These are phyloP conservation scores for Mycena amicta DNA, from an alignment of 768 basidiomycete genomes.

Conservation along the genomic window DNA sequence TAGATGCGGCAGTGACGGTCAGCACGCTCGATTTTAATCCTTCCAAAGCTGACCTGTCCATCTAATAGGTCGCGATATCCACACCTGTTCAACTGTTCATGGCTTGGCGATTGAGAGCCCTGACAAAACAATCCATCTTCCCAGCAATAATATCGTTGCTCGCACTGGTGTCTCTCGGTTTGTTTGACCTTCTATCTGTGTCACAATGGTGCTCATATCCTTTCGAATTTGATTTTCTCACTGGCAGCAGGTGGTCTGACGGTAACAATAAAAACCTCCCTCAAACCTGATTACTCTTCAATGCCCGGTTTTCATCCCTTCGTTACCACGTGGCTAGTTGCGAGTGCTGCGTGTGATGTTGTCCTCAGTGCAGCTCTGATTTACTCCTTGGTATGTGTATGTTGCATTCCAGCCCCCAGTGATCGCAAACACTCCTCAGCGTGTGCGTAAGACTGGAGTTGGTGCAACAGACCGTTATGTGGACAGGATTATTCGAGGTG, in stretches of 20 bases:
- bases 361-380: slow-evolving; percentile 13
- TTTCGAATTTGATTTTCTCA: background rate
- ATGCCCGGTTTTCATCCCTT: slow-evolving; percentile 6
- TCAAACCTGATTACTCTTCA: slow-evolving; percentile 1
- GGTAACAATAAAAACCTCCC: slow-evolving; percentile 5
- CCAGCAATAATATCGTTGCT: background rate
- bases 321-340: slow-evolving; percentile 14
- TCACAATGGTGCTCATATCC: background rate
- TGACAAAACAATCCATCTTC: background rate
- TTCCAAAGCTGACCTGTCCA: background rate
- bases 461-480: slow-evolving; percentile 12
- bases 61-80: slow-evolving; percentile 19
- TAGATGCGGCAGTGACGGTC: slow-evolving; percentile 13
- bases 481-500: slow-evolving; percentile 17
- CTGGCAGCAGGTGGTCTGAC: slow-evolving; percentile 10
- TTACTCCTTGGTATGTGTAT: slow-evolving; percentile 17
- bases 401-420: background rate
- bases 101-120: slow-evolving; percentile 11
- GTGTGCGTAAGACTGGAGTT: slow-evolving; percentile 8
- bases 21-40: background rate
- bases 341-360: slow-evolving; percentile 17
- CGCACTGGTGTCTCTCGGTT: slow-evolving; percentile 10
- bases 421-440: background rate
- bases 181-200: background rate
- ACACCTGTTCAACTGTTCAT: slow-evolving; percentile 23